Evolutionary conservation across 164 flowering plant genomes (phyloP), one percentile per base, ranked within the genome.

Genomic region (Hamamelis virginiana): DNA sequence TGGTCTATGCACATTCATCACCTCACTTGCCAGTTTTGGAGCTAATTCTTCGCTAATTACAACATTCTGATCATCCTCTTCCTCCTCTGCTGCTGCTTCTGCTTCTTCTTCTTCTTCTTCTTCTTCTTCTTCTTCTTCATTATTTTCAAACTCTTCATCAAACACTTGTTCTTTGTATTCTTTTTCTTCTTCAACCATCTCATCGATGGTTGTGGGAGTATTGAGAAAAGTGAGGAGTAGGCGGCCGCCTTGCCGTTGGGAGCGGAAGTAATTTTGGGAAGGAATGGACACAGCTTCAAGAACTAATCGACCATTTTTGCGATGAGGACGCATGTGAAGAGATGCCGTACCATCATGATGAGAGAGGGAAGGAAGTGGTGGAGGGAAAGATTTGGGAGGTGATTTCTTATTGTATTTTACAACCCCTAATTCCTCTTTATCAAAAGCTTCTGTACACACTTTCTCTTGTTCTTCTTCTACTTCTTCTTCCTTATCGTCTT

Each of bases 161-260:
- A 38, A 8, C 47, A 47, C 19, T 26, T 59, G 13, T 26, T 41
- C 43, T 41, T 64, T 59, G 10, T 52, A 45, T 4, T 41, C 62
- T 26, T 59, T 67, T 57, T 59, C 68, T 22, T 57, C 15, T 19
- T 58, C 75, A 19, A 14, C 52, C 45, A 0, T 11, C 51, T 22
- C 65, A 58, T 51, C 68, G 14, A 14, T 59, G 43, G 9, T 4
- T 16, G 33, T 0, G 45, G 75, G 44, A 38, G 50, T 21, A 8
- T 61, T 66, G 68, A 64, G 38, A 56, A 85, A 79, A 26, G 86
- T 76, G 72, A 88, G 91, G 26, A 80, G 81, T 41, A 91, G 88
- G 61, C 92, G 85, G 26, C 97, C 94, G 25, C 77, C 89, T 28
- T 82, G 80, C 48, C 97, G 90, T 15, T 83, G 73, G 6, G 88